Conservation (phyloP, 192 early-diverging fungal genomes). For the Powellomyces hirtus region DNA sequence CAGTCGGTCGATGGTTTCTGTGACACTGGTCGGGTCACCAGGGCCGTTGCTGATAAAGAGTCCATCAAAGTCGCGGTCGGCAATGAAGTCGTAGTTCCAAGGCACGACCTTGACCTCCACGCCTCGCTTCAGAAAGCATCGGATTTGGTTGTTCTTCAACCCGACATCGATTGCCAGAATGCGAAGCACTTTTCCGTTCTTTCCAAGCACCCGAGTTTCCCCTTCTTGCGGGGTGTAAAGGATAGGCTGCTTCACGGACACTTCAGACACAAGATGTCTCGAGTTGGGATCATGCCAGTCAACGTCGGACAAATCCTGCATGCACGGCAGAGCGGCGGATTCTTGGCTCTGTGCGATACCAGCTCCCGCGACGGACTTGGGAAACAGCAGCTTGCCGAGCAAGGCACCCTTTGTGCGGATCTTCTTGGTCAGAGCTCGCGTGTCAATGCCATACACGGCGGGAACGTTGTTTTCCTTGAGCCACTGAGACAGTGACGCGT, state of each 20-base stretch:
- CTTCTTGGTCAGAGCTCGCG: constrained; percentile 94
- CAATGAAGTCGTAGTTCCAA: constrained; percentile 92
- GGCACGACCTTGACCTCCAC: constrained; percentile 93
- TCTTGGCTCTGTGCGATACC: constrained; percentile 45
- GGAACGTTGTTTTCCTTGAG: constrained; percentile 90
- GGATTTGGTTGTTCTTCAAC: constrained; percentile 99
- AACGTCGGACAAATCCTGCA: constrained; percentile 75
- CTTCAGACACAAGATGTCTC: constrained; percentile 91
- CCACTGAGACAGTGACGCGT: constrained; percentile 82
- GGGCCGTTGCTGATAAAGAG: constrained; percentile 91
- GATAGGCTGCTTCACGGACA: constrained; percentile 80
- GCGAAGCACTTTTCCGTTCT: constrained; percentile 71
- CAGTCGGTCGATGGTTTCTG: constrained; percentile 74
- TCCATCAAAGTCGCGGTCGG: constrained; percentile 79
- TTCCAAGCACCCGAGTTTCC: constrained; percentile 44
- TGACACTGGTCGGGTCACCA: constrained; percentile 89
- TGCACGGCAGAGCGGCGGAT: constrained; percentile 35
- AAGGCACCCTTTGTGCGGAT: constrained; percentile 88
- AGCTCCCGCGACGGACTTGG: constrained; percentile 44
- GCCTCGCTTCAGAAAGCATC: constrained; percentile 94
- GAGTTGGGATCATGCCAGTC: constrained; percentile 92
- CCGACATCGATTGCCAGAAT: constrained; percentile 95
- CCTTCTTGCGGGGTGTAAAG: constrained; percentile 52
- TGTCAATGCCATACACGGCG: constrained; percentile 93
- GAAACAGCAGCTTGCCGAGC: constrained; percentile 90